phyloP scores from a whole-genome alignment of 2,329 filamentous ascomycete genomes.

The Penicillium sp. region DNA sequence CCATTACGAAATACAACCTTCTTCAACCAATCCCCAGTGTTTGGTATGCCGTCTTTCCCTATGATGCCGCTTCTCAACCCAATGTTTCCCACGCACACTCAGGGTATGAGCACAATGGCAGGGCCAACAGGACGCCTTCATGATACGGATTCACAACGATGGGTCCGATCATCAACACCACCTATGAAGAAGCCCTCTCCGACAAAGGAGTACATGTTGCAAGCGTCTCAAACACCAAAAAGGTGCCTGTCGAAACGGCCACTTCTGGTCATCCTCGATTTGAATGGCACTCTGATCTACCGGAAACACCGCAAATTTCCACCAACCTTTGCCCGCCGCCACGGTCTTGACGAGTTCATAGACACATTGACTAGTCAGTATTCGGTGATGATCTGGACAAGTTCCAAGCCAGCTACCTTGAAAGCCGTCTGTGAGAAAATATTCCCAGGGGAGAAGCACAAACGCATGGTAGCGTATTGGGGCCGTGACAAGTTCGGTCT shows the following conservation, averaged over 20 bases:
- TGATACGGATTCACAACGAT: constrained; percentile 4
- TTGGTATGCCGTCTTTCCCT: constrained; percentile 8
- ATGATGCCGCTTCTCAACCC: constrained; percentile 17
- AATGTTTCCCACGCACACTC: constrained; percentile 14
- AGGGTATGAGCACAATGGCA: constrained; percentile 23
- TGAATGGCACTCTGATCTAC: constrained; percentile 87
- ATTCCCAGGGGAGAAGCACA: constrained; percentile 57
- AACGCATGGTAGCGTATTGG: constrained; percentile 70
- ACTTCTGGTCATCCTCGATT: constrained; percentile 82
- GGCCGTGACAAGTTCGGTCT: constrained; percentile 76
- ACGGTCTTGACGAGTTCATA: constrained; percentile 69
- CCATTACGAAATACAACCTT: constrained; percentile 14
- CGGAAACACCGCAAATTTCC: constrained; percentile 60
- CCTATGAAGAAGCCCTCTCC: constrained; percentile 54
- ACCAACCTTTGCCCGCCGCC: constrained; percentile 65
- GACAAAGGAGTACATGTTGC: constrained; percentile 61
- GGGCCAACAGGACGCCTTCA: neutral
- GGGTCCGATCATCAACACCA: constrained; percentile 15
- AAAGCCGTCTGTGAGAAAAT: constrained; percentile 58
- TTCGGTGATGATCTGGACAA: constrained; percentile 87
- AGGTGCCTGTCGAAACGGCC: constrained; percentile 54
- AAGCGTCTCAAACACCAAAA: constrained; percentile 51
- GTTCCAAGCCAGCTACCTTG: constrained; percentile 75
- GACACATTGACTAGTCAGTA: constrained; percentile 73
- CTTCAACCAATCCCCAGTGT: constrained; percentile 5